Evolutionary conservation across 805 yeast species (phyloP).

Genomic region (Kodamaea neixiangensis): DNA sequence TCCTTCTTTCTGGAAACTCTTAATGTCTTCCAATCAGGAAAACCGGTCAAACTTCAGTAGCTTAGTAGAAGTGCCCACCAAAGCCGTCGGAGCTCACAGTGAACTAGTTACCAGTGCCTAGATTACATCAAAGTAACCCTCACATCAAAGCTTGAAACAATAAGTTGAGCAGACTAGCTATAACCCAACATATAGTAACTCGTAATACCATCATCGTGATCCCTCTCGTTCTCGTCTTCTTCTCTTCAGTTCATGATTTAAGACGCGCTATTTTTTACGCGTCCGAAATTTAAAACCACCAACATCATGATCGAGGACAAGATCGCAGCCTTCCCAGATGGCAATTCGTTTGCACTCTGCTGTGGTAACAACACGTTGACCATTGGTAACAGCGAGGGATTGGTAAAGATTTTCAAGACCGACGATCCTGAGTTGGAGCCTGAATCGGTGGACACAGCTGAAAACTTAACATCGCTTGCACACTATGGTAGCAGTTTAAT

Average conservation of each 20-base stretch:
- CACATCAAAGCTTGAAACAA: no score
- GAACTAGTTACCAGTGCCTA: no score
- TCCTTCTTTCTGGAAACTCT: no score
- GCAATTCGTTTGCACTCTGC: slow-evolving; percentile 37
- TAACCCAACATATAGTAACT: no score
- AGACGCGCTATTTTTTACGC: slow-evolving; percentile 3
- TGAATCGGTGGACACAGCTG: slow-evolving; percentile 52
- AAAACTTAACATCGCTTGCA: slow-evolving; percentile 46
- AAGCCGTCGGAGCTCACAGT: no score
- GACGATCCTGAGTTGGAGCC: slow-evolving; percentile 60
- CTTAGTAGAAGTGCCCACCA: no score
- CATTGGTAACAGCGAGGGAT: slow-evolving; percentile 56
- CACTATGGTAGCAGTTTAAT: slow-evolving; percentile 21
- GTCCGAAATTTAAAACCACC: not conserved
- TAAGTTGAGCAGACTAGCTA: no score
- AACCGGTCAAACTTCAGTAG: no score
- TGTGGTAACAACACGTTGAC: slow-evolving; percentile 34
- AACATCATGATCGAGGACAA: slow-evolving; percentile 13
- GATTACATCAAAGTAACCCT: no score
- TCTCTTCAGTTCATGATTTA: not conserved
- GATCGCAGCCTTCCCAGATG: slow-evolving; percentile 44
- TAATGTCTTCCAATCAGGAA: no score
- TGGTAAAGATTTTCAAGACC: slow-evolving; percentile 52
- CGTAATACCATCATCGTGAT: not conserved
- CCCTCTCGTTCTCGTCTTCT: not conserved